phyloP scores from a whole-genome alignment of 2,329 filamentous ascomycete species.

The Alternaria tenuissima region DNA sequence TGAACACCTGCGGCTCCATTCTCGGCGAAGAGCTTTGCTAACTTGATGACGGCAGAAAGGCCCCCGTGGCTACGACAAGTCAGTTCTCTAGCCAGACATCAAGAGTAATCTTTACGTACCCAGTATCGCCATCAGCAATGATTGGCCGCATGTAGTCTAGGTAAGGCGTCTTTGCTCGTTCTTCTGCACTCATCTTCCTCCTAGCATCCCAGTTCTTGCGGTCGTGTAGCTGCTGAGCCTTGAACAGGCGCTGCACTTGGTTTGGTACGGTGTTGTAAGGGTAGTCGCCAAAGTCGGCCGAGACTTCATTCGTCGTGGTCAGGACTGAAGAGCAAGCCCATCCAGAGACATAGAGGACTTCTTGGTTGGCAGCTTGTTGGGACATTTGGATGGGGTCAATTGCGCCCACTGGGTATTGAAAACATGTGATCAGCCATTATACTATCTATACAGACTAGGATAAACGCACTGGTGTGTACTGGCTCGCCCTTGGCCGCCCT shows the following conservation, averaged over 20 bases:
- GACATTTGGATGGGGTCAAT: constrained; percentile 99
- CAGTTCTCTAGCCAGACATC: constrained; percentile 2
- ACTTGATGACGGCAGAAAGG: constrained; percentile 89
- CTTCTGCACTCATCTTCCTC: constrained; percentile 76
- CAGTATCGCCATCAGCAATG: constrained; percentile 94
- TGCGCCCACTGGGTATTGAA: constrained; percentile 75
- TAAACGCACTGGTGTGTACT: constrained; percentile 82
- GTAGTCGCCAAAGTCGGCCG: constrained; percentile 97
- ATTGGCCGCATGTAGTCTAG: constrained; percentile 94
- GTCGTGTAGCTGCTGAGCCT: constrained; percentile 96
- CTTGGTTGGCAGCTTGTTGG: constrained; percentile 94
- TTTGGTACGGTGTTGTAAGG: constrained; percentile 99
- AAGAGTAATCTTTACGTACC: constrained; percentile 48
- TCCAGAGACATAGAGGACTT: constrained; percentile 93
- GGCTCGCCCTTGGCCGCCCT: constrained; percentile 80
- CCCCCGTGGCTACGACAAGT: constrained; percentile 77
- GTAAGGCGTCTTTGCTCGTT: constrained; percentile 81
- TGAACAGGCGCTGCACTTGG: constrained; percentile 94
- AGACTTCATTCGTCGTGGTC: constrained; percentile 95
- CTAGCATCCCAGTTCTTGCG: constrained; percentile 91
- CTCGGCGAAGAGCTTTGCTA: constrained; percentile 97
- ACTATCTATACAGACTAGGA: constrained; percentile 30
- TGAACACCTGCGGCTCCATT: constrained; percentile 96
- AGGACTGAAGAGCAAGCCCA: constrained; percentile 97
- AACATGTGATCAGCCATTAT: constrained; percentile 39